These are phyloP conservation scores for Boletus vermiculosoides DNA, from an alignment of 768 basidiomycete genomes.

Conservation along the genomic window DNA sequence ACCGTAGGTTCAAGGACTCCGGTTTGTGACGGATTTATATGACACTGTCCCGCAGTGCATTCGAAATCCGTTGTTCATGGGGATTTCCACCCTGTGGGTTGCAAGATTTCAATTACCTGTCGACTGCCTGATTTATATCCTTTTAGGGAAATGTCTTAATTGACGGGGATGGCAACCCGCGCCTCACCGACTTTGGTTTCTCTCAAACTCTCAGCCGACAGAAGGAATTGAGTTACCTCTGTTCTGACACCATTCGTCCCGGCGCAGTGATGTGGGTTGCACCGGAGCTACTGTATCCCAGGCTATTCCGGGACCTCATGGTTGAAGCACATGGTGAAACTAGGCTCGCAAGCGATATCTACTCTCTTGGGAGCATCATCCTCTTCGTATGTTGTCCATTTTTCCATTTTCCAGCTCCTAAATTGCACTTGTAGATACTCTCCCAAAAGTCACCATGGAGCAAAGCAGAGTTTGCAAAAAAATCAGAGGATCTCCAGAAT, in stretches of 20 bases:
- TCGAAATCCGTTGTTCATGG: neutral
- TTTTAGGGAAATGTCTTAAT: conserved; percentile 4
- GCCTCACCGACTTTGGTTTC: conserved; percentile 7
- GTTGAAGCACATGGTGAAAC: too few species aligned
- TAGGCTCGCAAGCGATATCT: too few species aligned
- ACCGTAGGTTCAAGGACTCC: neutral
- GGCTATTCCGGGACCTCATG: neutral
- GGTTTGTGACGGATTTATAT: neutral
- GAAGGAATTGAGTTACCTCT: neutral
- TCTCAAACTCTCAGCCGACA: neutral
- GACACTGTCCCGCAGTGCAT: neutral
- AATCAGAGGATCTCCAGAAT: neutral
- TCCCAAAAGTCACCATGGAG: neutral
- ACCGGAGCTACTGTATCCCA: conserved; percentile 1
- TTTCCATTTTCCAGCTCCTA: neutral
- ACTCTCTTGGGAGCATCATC: neutral
- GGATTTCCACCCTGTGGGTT: conserved; percentile 1
- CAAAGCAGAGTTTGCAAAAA: neutral
- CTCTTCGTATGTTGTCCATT: conserved; percentile 1
- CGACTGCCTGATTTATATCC: neutral
- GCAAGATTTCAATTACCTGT: neutral
- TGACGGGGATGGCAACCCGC: neutral
- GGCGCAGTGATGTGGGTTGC: neutral
- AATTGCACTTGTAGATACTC: neutral
- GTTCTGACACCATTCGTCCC: neutral